A percentile compares a stretch with the other conserved stretches of the same genome.
Evolutionary conservation across 2,329 filamentous ascomycete species (phyloP).

Genomic region (Xylariales sp.): DNA sequence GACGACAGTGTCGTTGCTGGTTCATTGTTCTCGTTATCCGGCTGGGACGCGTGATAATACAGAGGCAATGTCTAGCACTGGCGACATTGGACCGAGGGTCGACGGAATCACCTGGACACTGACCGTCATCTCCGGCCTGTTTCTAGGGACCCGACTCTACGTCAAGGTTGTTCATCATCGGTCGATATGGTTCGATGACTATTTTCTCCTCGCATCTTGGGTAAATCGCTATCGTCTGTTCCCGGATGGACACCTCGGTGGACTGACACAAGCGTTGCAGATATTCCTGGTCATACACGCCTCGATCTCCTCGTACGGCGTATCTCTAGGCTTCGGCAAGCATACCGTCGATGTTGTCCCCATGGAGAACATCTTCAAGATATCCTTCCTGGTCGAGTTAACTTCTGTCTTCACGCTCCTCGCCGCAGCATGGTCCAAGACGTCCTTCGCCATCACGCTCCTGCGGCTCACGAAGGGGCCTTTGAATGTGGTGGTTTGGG

Average conservation of each 20-base stretch:
- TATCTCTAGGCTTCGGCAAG: slow-evolving; percentile 7
- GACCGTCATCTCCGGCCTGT: slow-evolving; percentile 6
- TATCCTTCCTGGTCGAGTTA: slow-evolving; percentile 3
- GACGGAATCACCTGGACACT: slow-evolving; percentile 9
- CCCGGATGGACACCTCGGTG: no score
- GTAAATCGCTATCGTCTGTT: slow-evolving; percentile 3
- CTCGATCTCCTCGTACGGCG: slow-evolving; percentile 6
- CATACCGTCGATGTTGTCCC: slow-evolving; percentile 6
- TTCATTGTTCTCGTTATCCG: neutral
- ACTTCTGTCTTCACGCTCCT: slow-evolving; percentile 16
- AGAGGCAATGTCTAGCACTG: slow-evolving; percentile 3
- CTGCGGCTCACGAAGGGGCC: slow-evolving; percentile 24
- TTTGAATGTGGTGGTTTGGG: slow-evolving; percentile 24
- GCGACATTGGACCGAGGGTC: slow-evolving; percentile 8
- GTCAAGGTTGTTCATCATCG: slow-evolving; percentile 2
- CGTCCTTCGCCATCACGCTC: slow-evolving; percentile 32
- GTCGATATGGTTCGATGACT: slow-evolving; percentile 10
- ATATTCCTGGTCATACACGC: neutral
- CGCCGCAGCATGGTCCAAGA: slow-evolving; percentile 32
- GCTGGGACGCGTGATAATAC: no score
- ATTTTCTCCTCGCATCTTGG: slow-evolving; percentile 8
- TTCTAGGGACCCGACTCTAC: slow-evolving; percentile 7
- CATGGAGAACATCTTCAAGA: neutral
- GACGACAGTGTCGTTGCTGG: neutral
- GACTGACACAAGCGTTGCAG: no score